Evolutionary conservation across 352 stramenopile species (phyloP).

Genomic region (Phytophthora gonapodyides): DNA sequence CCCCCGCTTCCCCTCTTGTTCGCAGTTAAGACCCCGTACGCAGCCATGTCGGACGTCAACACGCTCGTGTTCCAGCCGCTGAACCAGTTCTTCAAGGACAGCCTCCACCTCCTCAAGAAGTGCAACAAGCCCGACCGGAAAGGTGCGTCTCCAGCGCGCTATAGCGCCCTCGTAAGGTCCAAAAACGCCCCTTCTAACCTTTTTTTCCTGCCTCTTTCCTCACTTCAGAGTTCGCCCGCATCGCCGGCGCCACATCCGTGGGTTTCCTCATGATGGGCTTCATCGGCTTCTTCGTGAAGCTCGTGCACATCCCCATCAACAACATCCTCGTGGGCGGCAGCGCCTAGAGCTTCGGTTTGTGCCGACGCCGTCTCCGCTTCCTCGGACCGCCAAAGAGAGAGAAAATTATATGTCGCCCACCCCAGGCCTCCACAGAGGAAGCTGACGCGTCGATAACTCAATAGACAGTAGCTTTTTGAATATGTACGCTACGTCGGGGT

Average conservation of each 20-base stretch:
- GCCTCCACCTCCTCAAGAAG: conserved; percentile 98
- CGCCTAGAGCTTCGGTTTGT: conserved; percentile 52
- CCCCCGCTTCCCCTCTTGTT: conserved; percentile 19
- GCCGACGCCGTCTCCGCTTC: background rate
- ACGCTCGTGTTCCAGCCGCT: conserved; percentile 95
- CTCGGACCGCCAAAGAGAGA: background rate
- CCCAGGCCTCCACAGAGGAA: conserved; percentile 11
- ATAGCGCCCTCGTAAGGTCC: background rate
- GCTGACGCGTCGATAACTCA: conserved; percentile 27
- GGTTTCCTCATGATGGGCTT: conserved; percentile 99
- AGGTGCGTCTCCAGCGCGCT: conserved; percentile 55
- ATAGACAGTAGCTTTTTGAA: conserved; percentile 47
- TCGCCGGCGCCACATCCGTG: conserved; percentile 94
- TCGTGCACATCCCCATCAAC: conserved; percentile 99
- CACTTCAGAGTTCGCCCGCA: conserved; percentile 93
- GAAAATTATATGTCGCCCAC: conserved; percentile 18
- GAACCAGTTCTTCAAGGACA: conserved; percentile 98
- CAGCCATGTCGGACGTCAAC: conserved; percentile 88
- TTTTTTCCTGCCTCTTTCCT: background rate
- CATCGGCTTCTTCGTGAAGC: conserved; percentile 99
- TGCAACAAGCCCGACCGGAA: conserved; percentile 99
- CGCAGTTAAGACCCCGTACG: background rate
- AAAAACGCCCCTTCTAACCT: conserved; percentile 6
- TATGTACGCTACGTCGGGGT: conserved; percentile 11
- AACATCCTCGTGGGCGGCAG: conserved; percentile 98